A percentile compares a stretch with the other conserved stretches of the same genome.
These are phyloP conservation scores for Neofusicoccum sp. DNA, from an alignment of 2,329 filamentous ascomycete species.

Conservation along the genomic window DNA sequence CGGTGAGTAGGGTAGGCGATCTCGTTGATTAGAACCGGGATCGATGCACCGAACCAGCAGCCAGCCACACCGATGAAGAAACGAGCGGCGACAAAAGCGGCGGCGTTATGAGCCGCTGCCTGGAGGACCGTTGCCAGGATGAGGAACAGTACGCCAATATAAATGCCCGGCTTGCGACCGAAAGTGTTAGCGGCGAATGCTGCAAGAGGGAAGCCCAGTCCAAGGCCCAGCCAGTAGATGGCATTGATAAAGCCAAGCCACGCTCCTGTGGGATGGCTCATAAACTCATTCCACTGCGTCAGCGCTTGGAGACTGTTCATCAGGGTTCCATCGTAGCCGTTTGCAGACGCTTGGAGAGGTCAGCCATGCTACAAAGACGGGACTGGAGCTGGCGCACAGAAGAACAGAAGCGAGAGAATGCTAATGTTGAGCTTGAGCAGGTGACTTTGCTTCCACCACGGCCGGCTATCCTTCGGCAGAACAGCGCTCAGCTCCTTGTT, in stretches of 20 bases:
- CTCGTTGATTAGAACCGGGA: slow-evolving; percentile 45
- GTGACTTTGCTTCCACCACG: slow-evolving; percentile 7
- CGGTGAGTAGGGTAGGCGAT: slow-evolving; percentile 45
- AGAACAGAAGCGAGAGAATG: slow-evolving; percentile 3
- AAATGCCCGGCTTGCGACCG: slow-evolving; percentile 24
- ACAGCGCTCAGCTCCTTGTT: slow-evolving; percentile 1
- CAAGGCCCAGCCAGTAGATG: slow-evolving; percentile 27
- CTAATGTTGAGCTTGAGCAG: slow-evolving; percentile 4
- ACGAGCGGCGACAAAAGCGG: slow-evolving; percentile 58
- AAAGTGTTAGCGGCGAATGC: slow-evolving; percentile 28
- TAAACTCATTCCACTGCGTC: slow-evolving; percentile 9
- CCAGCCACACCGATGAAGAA: slow-evolving; percentile 66
- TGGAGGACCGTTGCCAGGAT: not conserved
- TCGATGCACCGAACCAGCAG: slow-evolving; percentile 60
- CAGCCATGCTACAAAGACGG: not conserved
- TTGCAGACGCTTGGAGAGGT: not conserved
- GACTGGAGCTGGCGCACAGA: not conserved
- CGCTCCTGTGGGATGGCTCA: slow-evolving; percentile 22
- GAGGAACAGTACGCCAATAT: slow-evolving; percentile 2
- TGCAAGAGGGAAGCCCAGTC: slow-evolving; percentile 25
- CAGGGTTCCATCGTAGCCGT: slow-evolving; percentile 6
- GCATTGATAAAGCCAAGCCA: slow-evolving; percentile 26
- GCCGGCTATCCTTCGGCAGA: not conserved
- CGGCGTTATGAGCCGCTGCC: not conserved
- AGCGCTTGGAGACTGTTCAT: slow-evolving; percentile 14